A percentile compares a stretch with the other conserved stretches of the same genome.
Conservation (phyloP, 148 eudicot species). For the Chenopodium album region DNA sequence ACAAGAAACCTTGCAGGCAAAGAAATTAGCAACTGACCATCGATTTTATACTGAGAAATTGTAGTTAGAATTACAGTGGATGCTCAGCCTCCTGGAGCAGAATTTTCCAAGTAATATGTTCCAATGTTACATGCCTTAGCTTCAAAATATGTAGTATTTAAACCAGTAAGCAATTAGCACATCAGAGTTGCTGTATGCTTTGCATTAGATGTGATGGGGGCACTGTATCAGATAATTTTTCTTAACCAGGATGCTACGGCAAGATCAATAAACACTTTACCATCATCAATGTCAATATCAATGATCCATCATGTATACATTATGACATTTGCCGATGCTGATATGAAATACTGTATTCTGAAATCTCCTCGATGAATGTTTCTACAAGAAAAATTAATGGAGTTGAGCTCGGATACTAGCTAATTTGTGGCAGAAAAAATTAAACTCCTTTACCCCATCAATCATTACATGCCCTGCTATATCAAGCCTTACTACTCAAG, state of each 20-base stretch:
- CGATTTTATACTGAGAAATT: neutral
- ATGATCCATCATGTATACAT: neutral
- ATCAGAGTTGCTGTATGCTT: neutral
- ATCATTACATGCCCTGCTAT: neutral
- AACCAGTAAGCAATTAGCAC: neutral
- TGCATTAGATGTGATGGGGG: neutral
- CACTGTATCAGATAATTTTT: neutral
- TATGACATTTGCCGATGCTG: neutral
- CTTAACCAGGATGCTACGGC: neutral
- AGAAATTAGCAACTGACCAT: neutral
- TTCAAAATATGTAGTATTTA: no score
- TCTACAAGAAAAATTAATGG: no score
- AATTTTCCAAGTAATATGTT: neutral
- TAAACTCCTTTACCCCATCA: neutral
- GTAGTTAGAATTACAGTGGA: neutral
- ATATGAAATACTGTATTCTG: neutral
- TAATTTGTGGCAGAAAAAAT: neutral
- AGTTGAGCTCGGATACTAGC: neutral
- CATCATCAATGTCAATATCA: neutral
- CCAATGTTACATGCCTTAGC: no score
- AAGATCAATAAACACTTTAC: neutral
- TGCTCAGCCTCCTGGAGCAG: neutral
- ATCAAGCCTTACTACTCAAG: slow-evolving; percentile 19
- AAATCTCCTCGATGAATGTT: neutral
- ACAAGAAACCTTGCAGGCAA: neutral